These are phyloP conservation scores for Sporopachydermia lactativora DNA, from an alignment of 805 yeast genomes.

Conservation along the genomic window DNA sequence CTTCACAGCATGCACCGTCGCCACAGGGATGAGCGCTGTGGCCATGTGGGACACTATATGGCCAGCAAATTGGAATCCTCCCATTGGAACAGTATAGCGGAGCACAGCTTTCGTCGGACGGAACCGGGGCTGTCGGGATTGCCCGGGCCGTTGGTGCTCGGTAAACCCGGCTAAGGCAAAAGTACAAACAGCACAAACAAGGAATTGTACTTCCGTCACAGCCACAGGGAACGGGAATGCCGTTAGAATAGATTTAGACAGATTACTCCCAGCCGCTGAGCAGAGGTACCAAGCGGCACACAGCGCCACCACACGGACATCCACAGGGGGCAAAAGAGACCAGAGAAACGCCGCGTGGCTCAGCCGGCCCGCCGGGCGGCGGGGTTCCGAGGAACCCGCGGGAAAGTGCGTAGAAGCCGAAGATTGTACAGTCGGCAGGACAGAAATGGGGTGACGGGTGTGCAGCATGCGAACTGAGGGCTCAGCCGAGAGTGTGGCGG, in stretches of 20 bases:
- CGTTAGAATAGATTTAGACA: constrained; percentile 49
- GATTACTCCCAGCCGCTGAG: constrained; percentile 51
- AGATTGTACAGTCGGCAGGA: too few relatives aligned
- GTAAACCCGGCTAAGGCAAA: constrained; percentile 6
- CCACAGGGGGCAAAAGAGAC: not conserved
- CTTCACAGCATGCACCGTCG: constrained; percentile 69
- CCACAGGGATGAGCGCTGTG: constrained; percentile 64
- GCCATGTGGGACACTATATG: constrained; percentile 69
- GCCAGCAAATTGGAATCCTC: constrained; percentile 67
- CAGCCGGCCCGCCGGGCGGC: too few relatives aligned
- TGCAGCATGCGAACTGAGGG: too few relatives aligned
- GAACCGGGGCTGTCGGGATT: constrained; percentile 13
- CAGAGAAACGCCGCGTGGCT: not conserved
- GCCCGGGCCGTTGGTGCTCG: not conserved
- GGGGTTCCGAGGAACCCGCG: too few relatives aligned
- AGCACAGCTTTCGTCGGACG: constrained; percentile 38
- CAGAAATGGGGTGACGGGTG: too few relatives aligned
- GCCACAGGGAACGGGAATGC: constrained; percentile 53
- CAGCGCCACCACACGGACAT: constrained; percentile 19
- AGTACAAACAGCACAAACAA: constrained; percentile 29
- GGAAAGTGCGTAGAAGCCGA: too few relatives aligned
- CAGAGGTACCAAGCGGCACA: constrained; percentile 54
- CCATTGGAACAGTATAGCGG: constrained; percentile 65
- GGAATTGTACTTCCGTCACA: constrained; percentile 58
- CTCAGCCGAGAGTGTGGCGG: too few relatives aligned